Evolutionary conservation across 371 early-diverging fungal species (phyloP), one percentile per base, ranked within the genome.

Genomic region (Smittium culicis): DNA sequence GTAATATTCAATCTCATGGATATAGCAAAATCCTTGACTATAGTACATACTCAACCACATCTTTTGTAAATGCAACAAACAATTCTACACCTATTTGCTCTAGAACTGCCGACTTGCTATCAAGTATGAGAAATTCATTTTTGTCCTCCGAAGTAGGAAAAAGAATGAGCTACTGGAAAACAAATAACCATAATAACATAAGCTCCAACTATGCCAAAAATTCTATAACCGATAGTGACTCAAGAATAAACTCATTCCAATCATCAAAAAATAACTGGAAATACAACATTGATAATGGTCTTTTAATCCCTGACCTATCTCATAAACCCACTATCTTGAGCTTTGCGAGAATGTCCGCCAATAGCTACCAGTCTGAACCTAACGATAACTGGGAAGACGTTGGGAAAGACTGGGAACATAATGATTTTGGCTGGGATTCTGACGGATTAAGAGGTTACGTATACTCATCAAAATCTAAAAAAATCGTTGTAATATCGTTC

Each of bases 391-490:
- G 88, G 88, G 85, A 86, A 81, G 84, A 82, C 66, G 79, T 89
- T 54, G 91, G 87, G 64, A 73, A 77, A 29, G 75, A 77, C 33
- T 93, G 91, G 90, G 74, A 81, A 68, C 75, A 89, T 85, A 86
- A 85, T 64, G 74, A 77, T 28, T 94, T 93, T 81, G 95, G 95
- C 0, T 96, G 93, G 96, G 82, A 82, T 35, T 74, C 78, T 1
- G 86, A 89, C 73, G 92, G 92, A 31, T 74, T 97, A n/a, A 84
- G 94, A 35, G 95, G 96, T 17, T 89, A 97, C 73, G 86, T 96
- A 8, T 95, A 89, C 79, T 79, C 79, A 1, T 85, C 88, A 72
- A 74, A 75, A 11, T 76, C 80, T 56, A 79, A 88, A 65, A 82
- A 83, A 17, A 78, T 87, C 0, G 71, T 94, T 30, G 84, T 95